A percentile compares a stretch with the other conserved stretches of the same genome.
phyloP scores from a whole-genome alignment of 2,329 filamentous ascomycete genomes.

The Diplodia mutila region DNA sequence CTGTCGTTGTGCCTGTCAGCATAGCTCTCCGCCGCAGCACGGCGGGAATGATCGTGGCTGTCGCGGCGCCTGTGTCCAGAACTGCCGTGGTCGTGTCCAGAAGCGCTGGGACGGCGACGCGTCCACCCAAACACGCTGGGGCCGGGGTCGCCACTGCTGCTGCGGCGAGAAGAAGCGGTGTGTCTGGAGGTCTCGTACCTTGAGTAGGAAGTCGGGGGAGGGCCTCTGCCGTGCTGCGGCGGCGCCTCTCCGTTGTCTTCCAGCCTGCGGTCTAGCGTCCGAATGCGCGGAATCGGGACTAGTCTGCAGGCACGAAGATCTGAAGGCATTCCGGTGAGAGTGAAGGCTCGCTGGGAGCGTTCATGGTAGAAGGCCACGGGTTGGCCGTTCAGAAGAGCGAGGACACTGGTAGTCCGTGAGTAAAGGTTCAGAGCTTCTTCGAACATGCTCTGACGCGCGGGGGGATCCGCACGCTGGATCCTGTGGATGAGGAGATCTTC shows the following conservation, averaged over 20 bases:
- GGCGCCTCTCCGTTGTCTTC: not conserved
- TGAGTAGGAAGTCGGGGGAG: too few species aligned
- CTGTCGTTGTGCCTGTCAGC: not conserved
- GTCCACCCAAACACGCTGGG: not conserved
- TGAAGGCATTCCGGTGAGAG: not conserved
- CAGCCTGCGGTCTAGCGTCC: not conserved
- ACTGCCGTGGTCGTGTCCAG: not conserved
- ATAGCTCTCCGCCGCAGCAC: not conserved
- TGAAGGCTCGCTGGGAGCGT: not conserved
- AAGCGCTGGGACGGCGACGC: not conserved
- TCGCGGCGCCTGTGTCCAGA: not conserved
- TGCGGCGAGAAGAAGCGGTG: not conserved
- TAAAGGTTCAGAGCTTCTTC: not conserved
- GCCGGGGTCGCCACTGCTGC: too few species aligned
- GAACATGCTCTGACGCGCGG: not conserved
- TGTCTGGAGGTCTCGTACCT: not conserved
- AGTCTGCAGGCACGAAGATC: not conserved
- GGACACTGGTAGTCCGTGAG: not conserved
- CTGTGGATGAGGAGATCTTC: not conserved
- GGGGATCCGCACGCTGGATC: not conserved
- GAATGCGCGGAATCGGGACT: not conserved
- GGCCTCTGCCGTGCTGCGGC: not conserved
- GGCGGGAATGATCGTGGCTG: too few species aligned
- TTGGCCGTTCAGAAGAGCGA: not conserved
- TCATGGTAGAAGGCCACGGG: not conserved